Conservation (phyloP, 2,329 filamentous ascomycete species). For the Stemphylium beticola region DNA sequence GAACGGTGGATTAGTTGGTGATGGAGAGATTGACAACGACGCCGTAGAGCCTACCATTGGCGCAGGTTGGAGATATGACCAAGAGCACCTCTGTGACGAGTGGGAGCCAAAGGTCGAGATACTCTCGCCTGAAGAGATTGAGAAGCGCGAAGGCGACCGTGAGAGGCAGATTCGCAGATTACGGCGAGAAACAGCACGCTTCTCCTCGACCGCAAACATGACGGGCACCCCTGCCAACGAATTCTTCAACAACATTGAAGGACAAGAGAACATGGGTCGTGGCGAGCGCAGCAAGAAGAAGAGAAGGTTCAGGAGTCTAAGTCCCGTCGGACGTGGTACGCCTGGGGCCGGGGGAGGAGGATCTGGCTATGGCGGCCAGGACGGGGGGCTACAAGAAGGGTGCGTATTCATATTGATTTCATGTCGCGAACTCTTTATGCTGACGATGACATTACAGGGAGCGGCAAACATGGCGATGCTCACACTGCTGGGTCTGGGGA, state of each 20-base stretch:
- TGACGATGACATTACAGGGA: slow-evolving; percentile 59
- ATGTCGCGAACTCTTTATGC: slow-evolving; percentile 6
- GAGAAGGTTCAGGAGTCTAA: slow-evolving; percentile 85
- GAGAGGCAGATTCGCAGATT: slow-evolving; percentile 88
- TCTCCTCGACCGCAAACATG: slow-evolving; percentile 85
- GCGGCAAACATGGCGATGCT: slow-evolving; percentile 82
- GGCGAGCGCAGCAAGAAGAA: slow-evolving; percentile 97
- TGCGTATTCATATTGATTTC: slow-evolving; percentile 25
- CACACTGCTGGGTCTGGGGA: slow-evolving; percentile 86
- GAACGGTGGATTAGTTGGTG: slow-evolving; percentile 79
- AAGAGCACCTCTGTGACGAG: slow-evolving; percentile 74
- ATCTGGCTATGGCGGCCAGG: slow-evolving; percentile 73
- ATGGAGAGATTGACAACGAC: slow-evolving; percentile 84
- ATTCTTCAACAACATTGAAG: slow-evolving; percentile 64
- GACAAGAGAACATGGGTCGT: slow-evolving; percentile 80
- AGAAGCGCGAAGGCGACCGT: slow-evolving; percentile 92
- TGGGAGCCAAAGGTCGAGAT: slow-evolving; percentile 61
- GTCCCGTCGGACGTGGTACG: slow-evolving; percentile 80
- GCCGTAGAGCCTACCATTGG: slow-evolving; percentile 76
- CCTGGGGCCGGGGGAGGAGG: slow-evolving; percentile 65
- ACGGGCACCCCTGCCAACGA: slow-evolving; percentile 69
- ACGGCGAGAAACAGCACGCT: slow-evolving; percentile 87
- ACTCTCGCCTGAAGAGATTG: slow-evolving; percentile 93
- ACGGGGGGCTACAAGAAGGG: slow-evolving; percentile 59
- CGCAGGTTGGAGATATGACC: slow-evolving; percentile 94